These are phyloP conservation scores for Calonectria honghensis DNA, from an alignment of 2,329 filamentous ascomycete genomes.

Conservation along the genomic window DNA sequence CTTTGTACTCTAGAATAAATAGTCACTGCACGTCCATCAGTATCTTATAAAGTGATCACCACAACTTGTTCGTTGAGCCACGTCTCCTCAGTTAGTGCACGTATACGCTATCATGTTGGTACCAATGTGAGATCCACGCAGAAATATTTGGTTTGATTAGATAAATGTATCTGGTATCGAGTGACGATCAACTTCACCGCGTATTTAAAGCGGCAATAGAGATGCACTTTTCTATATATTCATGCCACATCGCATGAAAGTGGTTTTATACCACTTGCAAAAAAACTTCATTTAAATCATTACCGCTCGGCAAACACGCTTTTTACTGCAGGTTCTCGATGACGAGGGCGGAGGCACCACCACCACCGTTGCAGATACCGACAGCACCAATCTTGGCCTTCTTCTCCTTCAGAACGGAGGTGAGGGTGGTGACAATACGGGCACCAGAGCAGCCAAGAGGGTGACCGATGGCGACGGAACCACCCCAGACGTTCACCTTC, in stretches of 20 bases:
- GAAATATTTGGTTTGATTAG: constrained; percentile 44
- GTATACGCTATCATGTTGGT: not conserved
- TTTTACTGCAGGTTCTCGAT: constrained; percentile 82
- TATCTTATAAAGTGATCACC: constrained; percentile 28
- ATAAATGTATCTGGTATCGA: constrained; percentile 48
- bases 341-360: constrained; percentile 94
- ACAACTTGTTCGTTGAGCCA: not conserved
- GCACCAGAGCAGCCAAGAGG: constrained; percentile 95
- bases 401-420: constrained; percentile 92
- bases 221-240: constrained; percentile 46
- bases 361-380: constrained; percentile 98
- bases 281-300: constrained; percentile 49
- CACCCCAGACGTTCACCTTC: constrained; percentile 96
- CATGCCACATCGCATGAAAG: constrained; percentile 44
- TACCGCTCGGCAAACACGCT: constrained; percentile 38
- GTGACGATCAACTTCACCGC: constrained; percentile 45
- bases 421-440: constrained; percentile 92
- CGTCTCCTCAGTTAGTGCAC: not conserved
- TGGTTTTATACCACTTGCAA: constrained; percentile 36
- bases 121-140: not conserved
- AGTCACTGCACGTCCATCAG: constrained; percentile 42
- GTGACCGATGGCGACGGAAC: constrained; percentile 96
- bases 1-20: constrained; percentile 55
- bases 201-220: constrained; percentile 42
- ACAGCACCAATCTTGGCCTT: constrained; percentile 95